A percentile compares a stretch with the other conserved stretches of the same genome.
Conservation (phyloP, 2,329 filamentous ascomycete species). For the Pestalotiopsis sp. region DNA sequence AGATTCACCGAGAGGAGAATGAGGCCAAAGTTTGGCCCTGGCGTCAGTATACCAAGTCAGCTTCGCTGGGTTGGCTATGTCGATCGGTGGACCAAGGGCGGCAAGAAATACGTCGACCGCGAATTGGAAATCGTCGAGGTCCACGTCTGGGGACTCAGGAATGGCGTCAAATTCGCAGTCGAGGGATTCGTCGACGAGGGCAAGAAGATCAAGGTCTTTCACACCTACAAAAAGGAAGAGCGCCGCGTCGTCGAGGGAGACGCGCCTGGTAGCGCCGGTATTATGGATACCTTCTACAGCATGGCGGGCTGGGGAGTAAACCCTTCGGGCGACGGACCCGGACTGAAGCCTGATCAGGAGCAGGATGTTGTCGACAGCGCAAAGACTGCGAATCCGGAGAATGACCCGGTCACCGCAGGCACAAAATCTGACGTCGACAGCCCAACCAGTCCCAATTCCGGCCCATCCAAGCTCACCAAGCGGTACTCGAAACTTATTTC, state of each 20-base stretch:
- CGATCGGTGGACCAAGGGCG: constrained; percentile 76
- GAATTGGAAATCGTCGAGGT: constrained; percentile 85
- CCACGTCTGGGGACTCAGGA: constrained; percentile 84
- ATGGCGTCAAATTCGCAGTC: constrained; percentile 85
- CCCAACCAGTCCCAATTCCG: neutral
- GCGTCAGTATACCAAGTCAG: constrained; percentile 92
- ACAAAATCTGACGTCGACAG: constrained; percentile 12
- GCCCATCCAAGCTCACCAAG: neutral
- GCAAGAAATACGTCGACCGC: constrained; percentile 80
- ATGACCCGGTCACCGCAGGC: constrained; percentile 14
- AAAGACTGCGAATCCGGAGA: constrained; percentile 20
- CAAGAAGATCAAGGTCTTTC: constrained; percentile 80
- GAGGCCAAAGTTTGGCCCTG: constrained; percentile 84
- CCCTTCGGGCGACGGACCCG: neutral
- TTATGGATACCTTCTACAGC: constrained; percentile 56
- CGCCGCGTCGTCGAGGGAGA: constrained; percentile 67
- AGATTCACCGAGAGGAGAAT: constrained; percentile 81
- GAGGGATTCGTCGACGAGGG: constrained; percentile 89
- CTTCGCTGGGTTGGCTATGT: constrained; percentile 87
- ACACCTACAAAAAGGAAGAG: constrained; percentile 77
- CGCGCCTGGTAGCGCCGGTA: constrained; percentile 49
- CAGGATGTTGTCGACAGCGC: constrained; percentile 40
- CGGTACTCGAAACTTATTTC: constrained; percentile 12
- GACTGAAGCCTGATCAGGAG: constrained; percentile 24
- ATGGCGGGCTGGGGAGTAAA: constrained; percentile 44